Evolutionary conservation across 805 yeast species (phyloP).

Genomic region (Nakazawaea molendinolei): DNA sequence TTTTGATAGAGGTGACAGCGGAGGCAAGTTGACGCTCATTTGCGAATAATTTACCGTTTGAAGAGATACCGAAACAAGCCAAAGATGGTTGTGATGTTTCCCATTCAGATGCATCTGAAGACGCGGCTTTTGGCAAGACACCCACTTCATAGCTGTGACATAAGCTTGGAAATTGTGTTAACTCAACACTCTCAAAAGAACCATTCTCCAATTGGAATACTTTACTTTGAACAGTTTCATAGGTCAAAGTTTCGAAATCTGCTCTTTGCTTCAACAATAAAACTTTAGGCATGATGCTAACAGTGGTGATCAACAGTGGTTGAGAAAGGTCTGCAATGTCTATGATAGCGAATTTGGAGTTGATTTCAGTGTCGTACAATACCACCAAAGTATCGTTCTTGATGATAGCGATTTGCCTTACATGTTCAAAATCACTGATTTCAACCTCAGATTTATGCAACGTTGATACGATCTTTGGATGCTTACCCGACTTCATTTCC

Average conservation of each 20-base stretch:
- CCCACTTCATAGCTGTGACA: constrained; percentile 56
- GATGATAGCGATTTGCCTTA: constrained; percentile 61
- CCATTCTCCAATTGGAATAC: constrained; percentile 36
- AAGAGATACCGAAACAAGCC: constrained; percentile 66
- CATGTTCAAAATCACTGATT: constrained; percentile 32
- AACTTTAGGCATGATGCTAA: constrained; percentile 42
- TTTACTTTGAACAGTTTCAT: constrained; percentile 59
- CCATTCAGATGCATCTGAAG: constrained; percentile 19
- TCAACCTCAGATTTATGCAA: constrained; percentile 27
- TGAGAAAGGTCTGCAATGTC: constrained; percentile 35
- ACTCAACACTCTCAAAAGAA: constrained; percentile 21
- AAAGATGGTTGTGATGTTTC: constrained; percentile 13
- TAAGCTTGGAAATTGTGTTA: constrained; percentile 59
- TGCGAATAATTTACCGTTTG: constrained; percentile 68
- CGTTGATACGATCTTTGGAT: constrained; percentile 34
- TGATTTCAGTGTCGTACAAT: constrained; percentile 44
- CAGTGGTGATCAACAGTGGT: constrained; percentile 33
- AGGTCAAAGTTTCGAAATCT: constrained; percentile 44
- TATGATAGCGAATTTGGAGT: constrained; percentile 45
- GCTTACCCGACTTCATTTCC: constrained; percentile 39
- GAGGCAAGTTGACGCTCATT: constrained; percentile 52
- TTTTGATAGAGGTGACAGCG: constrained; percentile 75
- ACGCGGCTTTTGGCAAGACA: constrained; percentile 20
- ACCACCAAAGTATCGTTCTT: constrained; percentile 41
- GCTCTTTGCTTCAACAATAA: constrained; percentile 50